A percentile compares a stretch with the other conserved stretches of the same genome.
phyloP scores from a whole-genome alignment of 1,284 basidiomycete species.

The Ustilago hordei region DNA sequence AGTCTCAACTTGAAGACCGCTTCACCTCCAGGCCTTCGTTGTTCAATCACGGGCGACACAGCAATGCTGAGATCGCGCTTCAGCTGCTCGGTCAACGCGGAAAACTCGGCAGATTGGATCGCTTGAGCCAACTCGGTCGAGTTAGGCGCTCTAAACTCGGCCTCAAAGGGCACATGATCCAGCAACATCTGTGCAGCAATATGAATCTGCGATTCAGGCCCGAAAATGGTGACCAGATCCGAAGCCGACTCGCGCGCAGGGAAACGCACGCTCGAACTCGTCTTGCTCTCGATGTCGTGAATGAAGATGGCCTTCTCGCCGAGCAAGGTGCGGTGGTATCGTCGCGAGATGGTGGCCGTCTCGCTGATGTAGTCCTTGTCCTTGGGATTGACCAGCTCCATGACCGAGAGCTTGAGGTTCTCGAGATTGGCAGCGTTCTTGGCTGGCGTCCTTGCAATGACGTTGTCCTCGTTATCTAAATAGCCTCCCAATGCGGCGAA shows the following conservation, averaged over 20 bases:
- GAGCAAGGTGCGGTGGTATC: conserved; percentile 92
- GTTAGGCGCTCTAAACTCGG: conserved; percentile 90
- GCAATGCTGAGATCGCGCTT: conserved; percentile 94
- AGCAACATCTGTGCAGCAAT: conserved; percentile 95
- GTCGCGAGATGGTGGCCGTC: conserved; percentile 88
- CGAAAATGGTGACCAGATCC: conserved; percentile 90
- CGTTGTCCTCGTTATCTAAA: conserved; percentile 97
- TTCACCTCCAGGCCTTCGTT: conserved; percentile 72
- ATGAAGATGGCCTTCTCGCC: conserved; percentile 98
- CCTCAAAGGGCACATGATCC: conserved; percentile 95
- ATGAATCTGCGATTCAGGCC: conserved; percentile 95
- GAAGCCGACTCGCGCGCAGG: conserved; percentile 94
- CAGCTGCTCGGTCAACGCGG: conserved; percentile 83
- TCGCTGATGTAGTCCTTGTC: conserved; percentile 97
- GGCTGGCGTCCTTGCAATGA: conserved; percentile 93
- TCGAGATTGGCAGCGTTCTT: conserved; percentile 97
- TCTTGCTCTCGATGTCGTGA: conserved; percentile 95
- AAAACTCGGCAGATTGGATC: conserved; percentile 82
- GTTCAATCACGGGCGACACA: conserved; percentile 77
- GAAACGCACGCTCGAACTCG: conserved; percentile 92
- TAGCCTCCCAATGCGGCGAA: conserved; percentile 94
- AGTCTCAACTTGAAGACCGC: conserved; percentile 92
- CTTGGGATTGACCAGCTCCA: conserved; percentile 97
- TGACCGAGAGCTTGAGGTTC: conserved; percentile 93
- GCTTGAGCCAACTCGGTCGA: conserved; percentile 80